phyloP scores from a whole-genome alignment of 1,139 yeast genomes.

The Taiozyma sp. region DNA sequence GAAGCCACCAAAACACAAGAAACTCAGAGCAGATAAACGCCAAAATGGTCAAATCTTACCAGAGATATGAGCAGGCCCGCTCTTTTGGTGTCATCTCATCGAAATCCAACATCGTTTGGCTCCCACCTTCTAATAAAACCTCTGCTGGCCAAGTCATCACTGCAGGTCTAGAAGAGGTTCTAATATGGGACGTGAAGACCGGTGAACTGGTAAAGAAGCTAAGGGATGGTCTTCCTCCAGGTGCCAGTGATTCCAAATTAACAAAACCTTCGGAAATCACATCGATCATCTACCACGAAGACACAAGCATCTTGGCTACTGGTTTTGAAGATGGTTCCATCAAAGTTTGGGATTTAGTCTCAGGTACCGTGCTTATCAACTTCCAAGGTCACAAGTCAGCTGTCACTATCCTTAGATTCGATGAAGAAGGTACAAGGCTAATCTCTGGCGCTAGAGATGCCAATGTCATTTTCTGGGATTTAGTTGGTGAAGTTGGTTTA shows the following conservation, averaged over 20 bases:
- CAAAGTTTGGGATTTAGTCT: slow-evolving; percentile 87
- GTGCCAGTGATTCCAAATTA: slow-evolving; percentile 63
- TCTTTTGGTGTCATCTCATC: slow-evolving; percentile 85
- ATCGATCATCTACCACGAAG: slow-evolving; percentile 50
- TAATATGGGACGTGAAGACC: slow-evolving; percentile 90
- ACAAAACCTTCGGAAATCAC: slow-evolving; percentile 58
- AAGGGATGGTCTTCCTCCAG: slow-evolving; percentile 65
- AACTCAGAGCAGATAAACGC: background rate
- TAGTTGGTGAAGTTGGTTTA: slow-evolving; percentile 86
- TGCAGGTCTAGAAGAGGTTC: slow-evolving; percentile 80
- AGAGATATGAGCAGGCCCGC: slow-evolving; percentile 79
- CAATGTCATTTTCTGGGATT: slow-evolving; percentile 86
- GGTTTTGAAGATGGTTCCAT: slow-evolving; percentile 89
- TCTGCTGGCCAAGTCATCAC: slow-evolving; percentile 67
- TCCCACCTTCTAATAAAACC: slow-evolving; percentile 44
- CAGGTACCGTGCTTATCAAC: slow-evolving; percentile 68
- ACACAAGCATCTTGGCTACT: slow-evolving; percentile 71
- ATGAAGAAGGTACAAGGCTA: slow-evolving; percentile 74
- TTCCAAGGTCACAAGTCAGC: slow-evolving; percentile 87
- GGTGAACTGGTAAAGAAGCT: slow-evolving; percentile 62
- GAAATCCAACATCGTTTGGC: slow-evolving; percentile 63
- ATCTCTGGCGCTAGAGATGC: slow-evolving; percentile 87
- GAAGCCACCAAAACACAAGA: background rate
- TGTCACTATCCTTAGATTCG: slow-evolving; percentile 63
- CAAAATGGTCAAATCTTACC: slow-evolving; percentile 87